Base-by-base conservation (phyloP, 179 eudicot species). In the Dionaea muscipula region DNA sequence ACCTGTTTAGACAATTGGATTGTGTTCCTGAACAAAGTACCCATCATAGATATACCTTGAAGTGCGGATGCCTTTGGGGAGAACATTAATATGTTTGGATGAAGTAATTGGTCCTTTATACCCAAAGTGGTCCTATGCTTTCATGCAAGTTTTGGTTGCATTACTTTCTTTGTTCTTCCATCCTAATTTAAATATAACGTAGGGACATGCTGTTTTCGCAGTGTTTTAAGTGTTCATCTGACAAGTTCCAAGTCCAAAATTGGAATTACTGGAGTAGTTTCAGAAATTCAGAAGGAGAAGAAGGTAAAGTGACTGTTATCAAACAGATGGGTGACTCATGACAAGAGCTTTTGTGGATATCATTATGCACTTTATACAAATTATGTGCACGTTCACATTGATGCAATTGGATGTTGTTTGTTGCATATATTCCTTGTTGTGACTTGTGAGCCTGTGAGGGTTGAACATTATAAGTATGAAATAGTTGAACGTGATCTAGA, bases 221-320 rank as follows among this genome's bases (percentile, higher is more conserved):
- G 97, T 63, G 97, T 90, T 47, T 23, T 82, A 59, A 82, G 95
- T 60, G 95, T 86, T 56, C 91, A 86, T 56, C 67, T 90, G 70
- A 90, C 97, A 55, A 90, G 97, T 65, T 84, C 97, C 46, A 90
- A 90, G 81, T 90, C 97, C 55, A 57, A 84, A 74, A 91, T 84
- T 68, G 97, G 97, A 66, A 80, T 90, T 55, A 48, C 87, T 65
- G 95, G 95, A 48, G 85, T 77, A 51, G 72, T 81, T 45, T 78
- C 95, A 22, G 95, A 86, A 68, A 90, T 86, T 55, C 97, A 90
- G 69, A 81, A 61, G 67, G 97, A 86, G 80, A 90, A 90, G 68
- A 90, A 86, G 94, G 96, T 88, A 53, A 31, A 18, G 16, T 7
- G 19, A 15, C 22, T 3, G 20, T 43, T 10, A 20, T 10, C 17